Evolutionary conservation across 108 stramenopile species (phyloP), one percentile per base, ranked within the genome.

Genomic region (Skeletonema menzelii): DNA sequence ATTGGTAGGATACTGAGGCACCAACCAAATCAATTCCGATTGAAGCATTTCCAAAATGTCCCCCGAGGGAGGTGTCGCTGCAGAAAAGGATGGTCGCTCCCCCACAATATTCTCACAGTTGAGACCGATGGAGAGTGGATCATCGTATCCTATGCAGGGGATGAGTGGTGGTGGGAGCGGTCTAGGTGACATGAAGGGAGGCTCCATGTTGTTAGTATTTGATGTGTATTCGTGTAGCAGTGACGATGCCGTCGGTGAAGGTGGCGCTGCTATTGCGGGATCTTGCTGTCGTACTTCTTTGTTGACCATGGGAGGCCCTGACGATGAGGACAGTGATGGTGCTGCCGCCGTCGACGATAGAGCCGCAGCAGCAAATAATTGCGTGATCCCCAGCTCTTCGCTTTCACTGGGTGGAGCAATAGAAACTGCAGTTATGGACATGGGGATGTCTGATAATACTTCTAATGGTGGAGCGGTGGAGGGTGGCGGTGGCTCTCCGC

Each of bases 11-110:
- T 88, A 87, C 13, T 84, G 82, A 10, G 93, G 93, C 8, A 79
- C 83, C 49, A 91, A 65, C 93, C 93, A 94, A 70, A 88, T 72
- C 19, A 94, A 70, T 63, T 94, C 90, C 11, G 85, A 76, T n/a
- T 89, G 91, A 22, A 88, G 62, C 34, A 75, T 70, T 58, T 91
- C 87, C n/a, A 84, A 56, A 2, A 80, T 65, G 15, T 75, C 71
- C 17, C 40, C 74, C 27, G 49, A 30, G n/a, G 56, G 67, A 2
- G 66, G 72, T n/a, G 53, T 38, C 20, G 44, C 27, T n/a, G 72
- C 32, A 34, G 59, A 15, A 1, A 14, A 22, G 20, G 59, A 22
- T 37, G 64, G 27, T 11, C 53, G 55, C 27, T n/a, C 22, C 38
- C 34, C 56, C 12, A 37, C 20, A 59, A 44, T 22, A 5, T 64